Percentiles rank a stretch among this genome's conserved stretches.
phyloP scores from a whole-genome alignment of 2,329 filamentous ascomycete species.

The Alternaria triticina region DNA sequence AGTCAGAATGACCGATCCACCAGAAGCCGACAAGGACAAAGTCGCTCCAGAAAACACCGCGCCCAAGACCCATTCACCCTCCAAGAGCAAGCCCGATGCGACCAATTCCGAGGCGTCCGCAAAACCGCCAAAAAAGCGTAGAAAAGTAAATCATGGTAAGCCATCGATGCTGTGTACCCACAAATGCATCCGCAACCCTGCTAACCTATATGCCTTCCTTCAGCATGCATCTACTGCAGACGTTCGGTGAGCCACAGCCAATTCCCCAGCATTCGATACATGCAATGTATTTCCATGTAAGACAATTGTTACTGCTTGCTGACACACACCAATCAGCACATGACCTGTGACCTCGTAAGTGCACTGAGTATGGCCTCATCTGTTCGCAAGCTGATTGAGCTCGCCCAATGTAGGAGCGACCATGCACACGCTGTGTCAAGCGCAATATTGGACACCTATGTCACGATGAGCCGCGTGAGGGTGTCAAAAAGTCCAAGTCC shows the following conservation, averaged over 20 bases:
- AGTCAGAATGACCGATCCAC: conserved; percentile 41
- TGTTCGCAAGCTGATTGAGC: conserved; percentile 43
- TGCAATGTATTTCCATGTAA: conserved; percentile 24
- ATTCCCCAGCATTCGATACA: conserved; percentile 29
- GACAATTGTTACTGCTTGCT: conserved; percentile 37
- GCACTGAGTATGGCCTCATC: conserved; percentile 8
- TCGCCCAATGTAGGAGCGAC: conserved; percentile 73
- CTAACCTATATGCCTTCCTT: conserved; percentile 33
- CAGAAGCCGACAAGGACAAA: conserved; percentile 37
- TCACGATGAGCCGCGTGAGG: conserved; percentile 93
- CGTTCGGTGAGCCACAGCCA: conserved; percentile 54
- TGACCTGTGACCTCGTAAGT: conserved; percentile 61
- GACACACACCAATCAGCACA: conserved; percentile 52
- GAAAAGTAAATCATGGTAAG: conserved; percentile 62
- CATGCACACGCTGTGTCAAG: conserved; percentile 97
- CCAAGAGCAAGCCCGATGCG: conserved; percentile 38
- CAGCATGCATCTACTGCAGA: conserved; percentile 61
- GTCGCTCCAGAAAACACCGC: conserved; percentile 31
- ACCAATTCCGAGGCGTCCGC: conserved; percentile 38
- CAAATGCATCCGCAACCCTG: conserved; percentile 28
- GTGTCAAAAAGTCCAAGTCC: conserved; percentile 77
- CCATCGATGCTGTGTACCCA: conserved; percentile 28
- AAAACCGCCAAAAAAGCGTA: conserved; percentile 55
- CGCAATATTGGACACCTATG: conserved; percentile 98
- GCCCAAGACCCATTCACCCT: conserved; percentile 36